Evolutionary conservation across 2,329 filamentous ascomycete genomes (phyloP), one percentile per base, ranked within the genome.

Genomic region (Macrophomina tecta): DNA sequence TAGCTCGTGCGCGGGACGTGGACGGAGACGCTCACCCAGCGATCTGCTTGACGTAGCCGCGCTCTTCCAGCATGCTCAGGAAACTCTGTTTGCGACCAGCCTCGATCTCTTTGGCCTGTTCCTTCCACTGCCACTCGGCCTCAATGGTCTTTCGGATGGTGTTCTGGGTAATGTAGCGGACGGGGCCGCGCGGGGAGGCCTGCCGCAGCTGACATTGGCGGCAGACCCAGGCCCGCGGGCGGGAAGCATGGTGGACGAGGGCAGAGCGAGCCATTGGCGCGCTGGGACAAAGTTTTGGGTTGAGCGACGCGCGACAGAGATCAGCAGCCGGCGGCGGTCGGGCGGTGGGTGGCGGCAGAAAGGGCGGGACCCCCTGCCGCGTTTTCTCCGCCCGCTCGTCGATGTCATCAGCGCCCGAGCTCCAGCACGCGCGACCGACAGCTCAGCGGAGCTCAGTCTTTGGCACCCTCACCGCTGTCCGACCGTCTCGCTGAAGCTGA

Each of bases 41-140:
- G 40, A 91, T 83, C 70, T 92, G 87, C 73, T 94, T 91, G 69
- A 94, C 82, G 70, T 87, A 89, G 51, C 91, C 92, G 72, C 92
- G 84, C 77, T 91, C 88, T 71, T 91, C 86, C 12, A 95, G 82
- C 18, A 90, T 72, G 63, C 87, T 85, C 80, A 91, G 87, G 64
- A 90, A 83, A 71, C 76, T 78, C 69, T 77, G 70, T 67, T 76
- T 72, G 18, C 69, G 62, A 2, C 77, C 76, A 28, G 70, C 61
- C 51, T 70, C 69, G 38, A 80, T 76, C 52, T 68, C 70, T 23
- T 70, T 65, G 23, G 73, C 74, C 46, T 74, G 70, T 48, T 74
- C 70, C 45, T 74, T 67, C 69, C 69, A 71, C 5, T 51, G 58
- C 70, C 75, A 42, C 68, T 71, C 65, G 66, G 42, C 60, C 72